A percentile compares a stretch with the other conserved stretches of the same genome.
Evolutionary conservation across 1,139 yeast genomes (phyloP).

Genomic region (Scheffersomyces titani): DNA sequence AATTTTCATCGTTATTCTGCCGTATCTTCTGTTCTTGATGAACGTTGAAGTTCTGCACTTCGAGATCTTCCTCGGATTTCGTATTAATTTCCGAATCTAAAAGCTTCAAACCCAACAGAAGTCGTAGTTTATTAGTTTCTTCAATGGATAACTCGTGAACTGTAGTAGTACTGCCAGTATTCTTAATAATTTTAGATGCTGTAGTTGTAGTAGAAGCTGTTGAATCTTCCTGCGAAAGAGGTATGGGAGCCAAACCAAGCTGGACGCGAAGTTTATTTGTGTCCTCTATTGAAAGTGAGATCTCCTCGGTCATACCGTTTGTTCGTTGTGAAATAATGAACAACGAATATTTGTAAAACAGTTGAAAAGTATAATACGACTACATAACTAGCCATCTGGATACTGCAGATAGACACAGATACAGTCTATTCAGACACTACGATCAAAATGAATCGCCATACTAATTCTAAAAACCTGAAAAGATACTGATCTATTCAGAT

Average conservation of each 20-base stretch:
- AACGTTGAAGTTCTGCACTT: constrained; percentile 13
- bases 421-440: neutral
- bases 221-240: constrained; percentile 8
- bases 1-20: constrained; percentile 7
- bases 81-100: constrained; percentile 3
- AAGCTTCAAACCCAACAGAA: constrained; percentile 50
- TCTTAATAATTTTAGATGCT: neutral
- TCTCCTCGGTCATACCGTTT: constrained; percentile 21
- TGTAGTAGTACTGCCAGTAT: neutral
- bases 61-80: neutral
- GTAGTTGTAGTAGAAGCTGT: neutral
- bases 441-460: too few relatives aligned
- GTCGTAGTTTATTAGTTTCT: constrained; percentile 55
- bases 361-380: neutral
- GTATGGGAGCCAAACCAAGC: constrained; percentile 33
- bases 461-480: too few relatives aligned
- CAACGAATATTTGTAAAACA: neutral
- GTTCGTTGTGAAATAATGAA: neutral
- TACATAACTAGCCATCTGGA: neutral
- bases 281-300: constrained; percentile 37
- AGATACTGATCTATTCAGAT: too few relatives aligned
- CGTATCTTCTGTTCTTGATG: constrained; percentile 11
- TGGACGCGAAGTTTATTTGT: constrained; percentile 37
- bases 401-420: neutral
- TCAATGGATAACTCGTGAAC: constrained; percentile 38